Conservation (phyloP, 164 flowering plant genomes). For the Cinnamomum chago region DNA sequence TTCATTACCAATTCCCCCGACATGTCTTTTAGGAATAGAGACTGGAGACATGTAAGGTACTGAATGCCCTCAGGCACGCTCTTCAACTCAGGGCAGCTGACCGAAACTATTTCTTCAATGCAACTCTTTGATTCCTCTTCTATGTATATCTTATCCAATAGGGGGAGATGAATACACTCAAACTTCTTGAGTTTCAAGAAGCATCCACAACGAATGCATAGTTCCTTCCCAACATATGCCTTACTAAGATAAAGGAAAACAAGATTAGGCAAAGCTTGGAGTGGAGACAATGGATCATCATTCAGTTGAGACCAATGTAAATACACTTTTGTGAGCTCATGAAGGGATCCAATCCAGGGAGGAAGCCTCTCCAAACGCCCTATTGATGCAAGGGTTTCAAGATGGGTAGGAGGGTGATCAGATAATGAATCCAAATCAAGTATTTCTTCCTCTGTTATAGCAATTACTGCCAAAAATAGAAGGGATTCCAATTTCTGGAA, state of each 20-base stretch:
- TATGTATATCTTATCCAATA: background rate
- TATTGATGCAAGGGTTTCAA: too few relatives aligned
- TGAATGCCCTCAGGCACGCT: slow-evolving; percentile 30
- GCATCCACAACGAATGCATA: background rate
- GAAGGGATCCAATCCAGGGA: slow-evolving; percentile 23
- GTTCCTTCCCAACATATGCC: background rate
- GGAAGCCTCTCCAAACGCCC: slow-evolving; percentile 28
- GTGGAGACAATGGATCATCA: background rate
- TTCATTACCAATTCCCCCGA: slow-evolving; percentile 15
- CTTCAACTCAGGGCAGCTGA: slow-evolving; percentile 21
- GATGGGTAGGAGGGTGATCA: slow-evolving; percentile 8
- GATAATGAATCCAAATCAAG: background rate
- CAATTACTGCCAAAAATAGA: background rate
- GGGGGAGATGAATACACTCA: background rate
- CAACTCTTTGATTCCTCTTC: background rate
- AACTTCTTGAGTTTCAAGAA: background rate
- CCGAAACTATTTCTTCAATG: background rate
- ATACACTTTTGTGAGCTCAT: slow-evolving; percentile 19
- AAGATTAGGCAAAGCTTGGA: background rate
- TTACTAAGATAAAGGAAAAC: accelerated
- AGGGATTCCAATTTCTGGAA: background rate
- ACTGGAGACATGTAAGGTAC: slow-evolving; percentile 12
- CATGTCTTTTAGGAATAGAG: slow-evolving; percentile 30
- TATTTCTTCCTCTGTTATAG: background rate
- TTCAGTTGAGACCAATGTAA: background rate